Base-by-base conservation (phyloP, 331 rosid species). In the Ulmus americana region DNA sequence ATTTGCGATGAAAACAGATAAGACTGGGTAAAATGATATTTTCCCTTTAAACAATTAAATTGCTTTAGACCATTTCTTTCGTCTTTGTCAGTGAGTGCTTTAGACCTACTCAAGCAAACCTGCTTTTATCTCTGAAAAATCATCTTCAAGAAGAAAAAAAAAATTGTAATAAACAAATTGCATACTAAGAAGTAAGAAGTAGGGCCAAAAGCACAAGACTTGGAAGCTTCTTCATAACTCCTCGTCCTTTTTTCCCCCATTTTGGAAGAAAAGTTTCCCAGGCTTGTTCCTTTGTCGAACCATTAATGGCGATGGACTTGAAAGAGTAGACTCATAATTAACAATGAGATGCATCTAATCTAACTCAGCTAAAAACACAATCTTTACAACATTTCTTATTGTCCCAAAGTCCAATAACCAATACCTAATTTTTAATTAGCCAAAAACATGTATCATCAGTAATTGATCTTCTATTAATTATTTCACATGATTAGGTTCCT, bases 61-160 rank as follows among this genome's bases (percentile, higher is more conserved):
- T 28, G 35, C 35, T 28, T 28, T 28, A 28, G 35, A 1, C 0
- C 35, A 28, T 28, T 28, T 28, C 35, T 28, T 3, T 28, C 35
- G 35, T 28, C 35, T 28, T 41, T 53, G 7, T 28, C 14, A 18
- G 8, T 40, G 8, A 16, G 71, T 48, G 65, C 72, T 59, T 60
- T 72, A 65, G 70, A 68, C 74, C 35, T 53, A 56, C 79, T 76
- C 77, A 73, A 69, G 68, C 71, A 67, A 67, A 70, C 39, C 6
- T 10, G 63, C 68, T 79, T 82, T 82, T 69, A 48, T 84, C 78
- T 81, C 73, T 66, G 48, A 66, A 55, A 71, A 79, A 74, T 63
- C 57, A 72, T 61, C 64, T 20, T 42, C 59, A 10, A 57, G 1
- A 39, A 57, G 28, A 11, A 8, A 20, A 55, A 55, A 55, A 41